These are phyloP conservation scores for Clavariopsis aquatica DNA, from an alignment of 495 filamentous ascomycete species.

Conservation along the genomic window DNA sequence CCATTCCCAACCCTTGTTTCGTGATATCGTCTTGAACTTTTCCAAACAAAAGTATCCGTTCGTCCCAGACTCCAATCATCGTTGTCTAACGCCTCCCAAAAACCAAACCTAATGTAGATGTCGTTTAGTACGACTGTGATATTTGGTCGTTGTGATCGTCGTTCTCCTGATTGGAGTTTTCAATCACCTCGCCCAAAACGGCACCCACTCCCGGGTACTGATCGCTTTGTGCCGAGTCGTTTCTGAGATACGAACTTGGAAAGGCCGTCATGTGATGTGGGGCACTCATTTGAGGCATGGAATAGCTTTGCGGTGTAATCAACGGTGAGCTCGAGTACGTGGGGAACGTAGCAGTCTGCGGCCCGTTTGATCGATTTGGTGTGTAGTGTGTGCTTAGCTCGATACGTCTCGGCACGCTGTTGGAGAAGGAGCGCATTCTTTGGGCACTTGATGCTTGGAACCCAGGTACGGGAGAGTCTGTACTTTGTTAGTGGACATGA, in stretches of 20 bases:
- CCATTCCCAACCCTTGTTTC: constrained; percentile 9
- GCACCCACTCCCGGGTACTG: constrained; percentile 37
- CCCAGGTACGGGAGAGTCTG: constrained; percentile 43
- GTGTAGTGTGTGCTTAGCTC: constrained; percentile 41
- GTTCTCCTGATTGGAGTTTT: constrained; percentile 34
- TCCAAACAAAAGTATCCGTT: neutral
- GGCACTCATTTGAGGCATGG: constrained; percentile 39
- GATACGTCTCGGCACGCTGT: constrained; percentile 39
- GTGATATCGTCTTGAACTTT: constrained; percentile 28
- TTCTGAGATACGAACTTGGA: constrained; percentile 41
- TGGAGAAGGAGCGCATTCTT: constrained; percentile 42
- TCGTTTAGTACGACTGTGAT: constrained; percentile 27
- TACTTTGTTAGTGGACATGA: constrained; percentile 10
- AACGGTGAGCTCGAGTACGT: constrained; percentile 42
- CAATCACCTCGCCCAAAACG: constrained; percentile 35
- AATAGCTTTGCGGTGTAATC: constrained; percentile 36
- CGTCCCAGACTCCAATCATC: constrained; percentile 4
- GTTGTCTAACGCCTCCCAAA: constrained; percentile 3
- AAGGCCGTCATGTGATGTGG: constrained; percentile 42
- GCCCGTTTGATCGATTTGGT: constrained; percentile 34
- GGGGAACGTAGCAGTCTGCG: constrained; percentile 42
- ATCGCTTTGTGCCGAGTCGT: constrained; percentile 33
- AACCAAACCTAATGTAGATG: neutral
- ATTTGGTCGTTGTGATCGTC: constrained; percentile 32
- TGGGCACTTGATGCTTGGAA: constrained; percentile 39